Evolutionary conservation across 306 rosid species (phyloP).

Genomic region (Aeschynomene evenia): DNA sequence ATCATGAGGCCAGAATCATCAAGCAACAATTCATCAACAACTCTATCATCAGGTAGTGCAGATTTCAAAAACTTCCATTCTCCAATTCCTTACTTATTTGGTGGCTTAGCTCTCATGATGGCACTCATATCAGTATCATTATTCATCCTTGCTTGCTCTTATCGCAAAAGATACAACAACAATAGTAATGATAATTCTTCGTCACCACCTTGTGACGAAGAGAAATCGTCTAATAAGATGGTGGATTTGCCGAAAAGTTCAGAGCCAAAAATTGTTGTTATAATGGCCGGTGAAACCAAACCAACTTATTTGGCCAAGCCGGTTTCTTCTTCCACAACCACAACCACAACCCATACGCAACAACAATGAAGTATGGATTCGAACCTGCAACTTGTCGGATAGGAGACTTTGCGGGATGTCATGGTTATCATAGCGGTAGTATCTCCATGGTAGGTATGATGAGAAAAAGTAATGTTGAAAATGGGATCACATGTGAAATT

Average conservation of each 20-base stretch:
- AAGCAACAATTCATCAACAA: conserved; percentile 32
- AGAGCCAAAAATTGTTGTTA: conserved; percentile 59
- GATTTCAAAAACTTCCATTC: conserved; percentile 48
- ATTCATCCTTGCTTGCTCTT: conserved; percentile 56
- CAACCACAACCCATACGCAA: conserved; percentile 5
- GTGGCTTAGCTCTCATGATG: conserved; percentile 56
- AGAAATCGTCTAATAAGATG: conserved; percentile 23
- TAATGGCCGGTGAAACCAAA: conserved; percentile 75
- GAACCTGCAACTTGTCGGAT: too few species aligned
- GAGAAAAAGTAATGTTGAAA: too few species aligned
- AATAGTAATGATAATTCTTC: too few species aligned
- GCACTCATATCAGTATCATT: conserved; percentile 51
- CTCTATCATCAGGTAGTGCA: conserved; percentile 9
- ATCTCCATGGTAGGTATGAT: too few species aligned
- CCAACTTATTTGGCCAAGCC: conserved; percentile 81
- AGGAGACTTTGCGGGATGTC: too few species aligned
- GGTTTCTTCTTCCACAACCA: not conserved
- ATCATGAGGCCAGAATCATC: conserved; percentile 38
- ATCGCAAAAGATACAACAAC: not conserved
- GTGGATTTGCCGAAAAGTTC: conserved; percentile 11
- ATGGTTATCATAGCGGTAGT: too few species aligned
- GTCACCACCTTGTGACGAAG: too few species aligned
- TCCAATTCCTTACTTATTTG: conserved; percentile 68
- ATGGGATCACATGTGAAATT: too few species aligned
- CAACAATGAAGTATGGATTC: too few species aligned